Percentiles rank a stretch among this genome's conserved stretches.
phyloP scores from a whole-genome alignment of 345 rosid species.

The Brassica incana region DNA sequence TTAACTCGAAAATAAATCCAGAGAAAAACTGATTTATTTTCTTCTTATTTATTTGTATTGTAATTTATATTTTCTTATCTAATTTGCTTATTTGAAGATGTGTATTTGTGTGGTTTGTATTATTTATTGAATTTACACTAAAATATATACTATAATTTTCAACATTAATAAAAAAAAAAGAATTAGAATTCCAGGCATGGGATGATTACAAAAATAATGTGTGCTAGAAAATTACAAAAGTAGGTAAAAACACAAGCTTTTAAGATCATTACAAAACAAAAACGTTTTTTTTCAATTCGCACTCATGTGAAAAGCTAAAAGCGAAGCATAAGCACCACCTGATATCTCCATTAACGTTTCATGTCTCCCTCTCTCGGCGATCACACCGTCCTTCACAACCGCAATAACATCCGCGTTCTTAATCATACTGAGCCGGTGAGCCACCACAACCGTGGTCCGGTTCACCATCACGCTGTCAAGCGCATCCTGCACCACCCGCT shows the following conservation, averaged over 20 bases:
- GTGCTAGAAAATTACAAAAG: background rate
- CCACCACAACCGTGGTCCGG: slow-evolving; percentile 63
- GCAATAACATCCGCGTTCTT: slow-evolving; percentile 65
- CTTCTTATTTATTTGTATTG: background rate
- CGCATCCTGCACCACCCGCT: slow-evolving; percentile 64
- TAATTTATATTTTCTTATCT: slow-evolving; percentile 1
- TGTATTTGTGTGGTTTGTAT: slow-evolving; percentile 34
- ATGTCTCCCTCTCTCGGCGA: slow-evolving; percentile 69
- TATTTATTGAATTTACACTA: slow-evolving; percentile 3
- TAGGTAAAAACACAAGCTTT: too few species aligned
- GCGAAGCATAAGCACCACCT: slow-evolving; percentile 62
- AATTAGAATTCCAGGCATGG: background rate
- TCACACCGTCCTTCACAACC: slow-evolving; percentile 62
- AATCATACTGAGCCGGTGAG: slow-evolving; percentile 62
- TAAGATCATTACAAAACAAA: background rate
- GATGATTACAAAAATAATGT: background rate
- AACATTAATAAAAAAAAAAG: background rate
- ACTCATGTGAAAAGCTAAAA: background rate
- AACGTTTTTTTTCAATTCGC: background rate
- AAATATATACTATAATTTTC: background rate
- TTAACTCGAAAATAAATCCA: slow-evolving; percentile 35
- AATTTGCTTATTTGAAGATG: background rate
- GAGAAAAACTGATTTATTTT: background rate
- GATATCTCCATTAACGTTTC: slow-evolving; percentile 45
- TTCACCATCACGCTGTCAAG: slow-evolving; percentile 68